Evolutionary conservation across 2,329 filamentous ascomycete species (phyloP), one percentile per base, ranked within the genome.

Genomic region (Herpotrichia juniperi): DNA sequence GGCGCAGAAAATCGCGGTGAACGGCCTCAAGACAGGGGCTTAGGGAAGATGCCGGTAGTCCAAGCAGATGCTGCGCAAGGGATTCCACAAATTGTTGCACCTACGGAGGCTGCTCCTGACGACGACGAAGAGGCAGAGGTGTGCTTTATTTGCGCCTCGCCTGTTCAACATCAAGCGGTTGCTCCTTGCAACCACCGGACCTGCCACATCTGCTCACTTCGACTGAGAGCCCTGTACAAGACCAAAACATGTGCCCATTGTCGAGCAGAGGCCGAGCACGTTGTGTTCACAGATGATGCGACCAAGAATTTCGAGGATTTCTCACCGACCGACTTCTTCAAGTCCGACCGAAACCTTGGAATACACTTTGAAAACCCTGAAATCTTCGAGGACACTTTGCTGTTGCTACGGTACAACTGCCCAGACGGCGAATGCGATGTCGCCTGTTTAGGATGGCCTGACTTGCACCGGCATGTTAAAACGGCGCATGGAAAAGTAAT

Each of bases 231-330:
- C 1, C 79, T 99, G 39, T 99, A 97, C 77, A 97, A 97, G 79
- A 96, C 87, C 54, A 96, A 96, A 74, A 90, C 93, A 59, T 99
- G 94, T 75, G 90, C 93, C n/a, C 93, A 97, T 74, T 99, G 94
- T 72, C 83, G 94, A 81, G 89, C 88, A 2, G 78, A 84, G n/a
- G 86, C 88, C 9, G 83, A 86, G 17, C 93, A 87, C 74, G 93
- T 99, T 54, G 88, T 97, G 57, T 97, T 99, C 69, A 96, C 93
- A 25, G 90, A 97, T 71, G 87, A 96, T 67, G 80, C 85, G 11
- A 81, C 83, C 22, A 96, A 96, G 75, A 85, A 85, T 42, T 99
- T 87, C 72, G 87, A 96, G 63, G 91, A 96, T n/a, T 97, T 93
- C 69, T 79, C 79, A 2, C 78, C 84, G 37, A 70, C 74, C 17